Conservation (phyloP, 2,329 filamentous ascomycete species). For the Chaetothyriales sp. region DNA sequence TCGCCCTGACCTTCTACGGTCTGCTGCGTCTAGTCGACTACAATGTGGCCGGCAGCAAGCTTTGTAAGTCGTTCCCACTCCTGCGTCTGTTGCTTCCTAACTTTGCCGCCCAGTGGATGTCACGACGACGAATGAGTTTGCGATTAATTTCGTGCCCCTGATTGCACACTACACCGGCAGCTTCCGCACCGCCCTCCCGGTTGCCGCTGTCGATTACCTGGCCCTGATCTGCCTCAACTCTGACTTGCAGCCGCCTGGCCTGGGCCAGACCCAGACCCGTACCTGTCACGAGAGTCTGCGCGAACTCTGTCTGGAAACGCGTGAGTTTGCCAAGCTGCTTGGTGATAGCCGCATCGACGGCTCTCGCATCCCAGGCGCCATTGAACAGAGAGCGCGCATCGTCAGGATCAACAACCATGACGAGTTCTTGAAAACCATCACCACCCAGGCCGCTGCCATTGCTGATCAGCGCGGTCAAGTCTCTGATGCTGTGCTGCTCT, state of each 20-base stretch:
- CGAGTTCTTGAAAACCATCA: conserved; percentile 83
- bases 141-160: conserved; percentile 89
- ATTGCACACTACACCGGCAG: conserved; percentile 90
- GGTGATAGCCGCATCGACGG: conserved; percentile 84
- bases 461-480: conserved; percentile 80
- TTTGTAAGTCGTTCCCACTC: conserved; percentile 29
- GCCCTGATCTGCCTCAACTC: conserved; percentile 80
- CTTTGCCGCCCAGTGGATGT: conserved; percentile 34
- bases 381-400: conserved; percentile 69
- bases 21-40: conserved; percentile 68
- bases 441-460: conserved; percentile 75
- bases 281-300: conserved; percentile 86
- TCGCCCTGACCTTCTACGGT: conserved; percentile 78
- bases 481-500: conserved; percentile 85
- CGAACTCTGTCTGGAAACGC: conserved; percentile 88
- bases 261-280: conserved; percentile 59
- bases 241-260: conserved; percentile 53
- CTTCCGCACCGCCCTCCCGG: conserved; percentile 80
- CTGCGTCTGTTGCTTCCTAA: conserved; percentile 9
- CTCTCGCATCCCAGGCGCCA: conserved; percentile 66
- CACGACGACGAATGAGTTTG: conserved; percentile 41
- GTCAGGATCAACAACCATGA: conserved; percentile 67
- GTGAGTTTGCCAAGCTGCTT: conserved; percentile 85
- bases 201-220: conserved; percentile 85
- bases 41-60: conserved; percentile 54